Conservation (phyloP, 2,329 filamentous ascomycete species). For the Aspergillus felis region DNA sequence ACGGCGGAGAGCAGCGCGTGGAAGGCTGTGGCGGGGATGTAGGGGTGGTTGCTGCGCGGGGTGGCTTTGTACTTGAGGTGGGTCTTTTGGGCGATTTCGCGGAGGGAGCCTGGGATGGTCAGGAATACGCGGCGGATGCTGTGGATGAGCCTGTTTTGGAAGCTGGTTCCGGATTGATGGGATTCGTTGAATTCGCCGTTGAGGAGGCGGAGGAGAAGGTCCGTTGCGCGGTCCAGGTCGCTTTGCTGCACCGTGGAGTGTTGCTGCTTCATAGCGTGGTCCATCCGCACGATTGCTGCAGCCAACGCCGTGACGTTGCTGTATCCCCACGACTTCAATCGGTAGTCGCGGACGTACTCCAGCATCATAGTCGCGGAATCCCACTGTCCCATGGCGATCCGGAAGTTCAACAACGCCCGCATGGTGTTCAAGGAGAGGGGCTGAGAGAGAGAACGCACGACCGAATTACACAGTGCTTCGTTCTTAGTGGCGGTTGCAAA, state of each 20-base stretch:
- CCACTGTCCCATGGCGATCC: conserved; percentile 33
- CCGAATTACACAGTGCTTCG: conserved; percentile 23
- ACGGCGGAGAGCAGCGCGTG: conserved; percentile 53
- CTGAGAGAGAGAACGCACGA: conserved; percentile 26
- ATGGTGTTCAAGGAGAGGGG: conserved; percentile 34
- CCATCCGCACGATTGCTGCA: conserved; percentile 39
- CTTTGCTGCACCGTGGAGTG: conserved; percentile 9
- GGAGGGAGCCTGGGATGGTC: conserved; percentile 29
- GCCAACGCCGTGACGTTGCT: conserved; percentile 34
- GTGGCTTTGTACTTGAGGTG: conserved; percentile 8
- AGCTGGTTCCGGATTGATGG: conserved; percentile 13
- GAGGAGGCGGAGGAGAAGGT: conserved; percentile 32
- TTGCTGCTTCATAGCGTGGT: conserved; percentile 20
- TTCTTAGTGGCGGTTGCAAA: conserved; percentile 52
- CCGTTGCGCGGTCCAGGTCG: conserved; percentile 24
- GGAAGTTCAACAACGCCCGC: conserved; percentile 33
- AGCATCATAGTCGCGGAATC: conserved; percentile 29
- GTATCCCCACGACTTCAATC: conserved; percentile 35
- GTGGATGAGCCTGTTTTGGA: conserved; percentile 27
- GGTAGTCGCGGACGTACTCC: conserved; percentile 29
- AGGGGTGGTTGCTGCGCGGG: conserved; percentile 18
- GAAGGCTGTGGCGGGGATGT: conserved; percentile 43
- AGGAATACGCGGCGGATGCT: conserved; percentile 29
- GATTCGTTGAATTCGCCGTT: conserved; percentile 31
- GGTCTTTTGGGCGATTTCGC: conserved; percentile 21